Base-by-base conservation (phyloP, 805 yeast genomes). In the Candida sanyiensis region DNA sequence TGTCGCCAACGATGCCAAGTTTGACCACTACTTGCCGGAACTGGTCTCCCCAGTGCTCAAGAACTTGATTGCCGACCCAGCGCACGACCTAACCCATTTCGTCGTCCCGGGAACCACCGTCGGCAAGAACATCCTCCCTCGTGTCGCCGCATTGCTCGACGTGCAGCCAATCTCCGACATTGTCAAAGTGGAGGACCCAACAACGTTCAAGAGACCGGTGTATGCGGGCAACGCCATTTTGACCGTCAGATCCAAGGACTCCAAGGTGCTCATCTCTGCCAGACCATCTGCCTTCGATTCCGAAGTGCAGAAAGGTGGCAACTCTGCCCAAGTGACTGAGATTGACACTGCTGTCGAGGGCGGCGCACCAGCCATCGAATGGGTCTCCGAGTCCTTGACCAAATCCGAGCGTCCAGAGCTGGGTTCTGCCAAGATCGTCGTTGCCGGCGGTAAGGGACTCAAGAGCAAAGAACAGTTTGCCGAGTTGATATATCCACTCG, bases 191-290 rank as follows among this genome's bases (percentile, higher is more conserved):
- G 74, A 73, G 47, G 66, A 76, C 37, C 69, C 75, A 13, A 75
- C 72, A 45, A 83, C 93, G 7, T 93, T 90, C 62, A 79, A 82
- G 27, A 81, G 97, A 61, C 97, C 97, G 33, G 87, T 90, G 27
- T 93, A 85, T 58, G 97, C 98, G 16, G 98, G 98, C 35, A 93
- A 93, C 62, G 95, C 94, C 5, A 67, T 86, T 42, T 75, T 86
- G 28, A 88, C 96, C 3, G 85, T 93, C 35, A 75, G 78, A 59
- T 69, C 86, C 18, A 67, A 59, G 18, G 96, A 90, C 54, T 58
- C 69, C 5, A 67, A 75, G 46, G 71, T 84, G 37, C 64, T 90
- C 44, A 65, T 84, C 10, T 82, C 95, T n/a, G 77, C 84, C 9
- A 77, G 97, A 65, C 69, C 87, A 1, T 82, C 96, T 11, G 85